These are phyloP conservation scores for Pilaira anomala DNA, from an alignment of 192 early-diverging fungal genomes.

Conservation along the genomic window DNA sequence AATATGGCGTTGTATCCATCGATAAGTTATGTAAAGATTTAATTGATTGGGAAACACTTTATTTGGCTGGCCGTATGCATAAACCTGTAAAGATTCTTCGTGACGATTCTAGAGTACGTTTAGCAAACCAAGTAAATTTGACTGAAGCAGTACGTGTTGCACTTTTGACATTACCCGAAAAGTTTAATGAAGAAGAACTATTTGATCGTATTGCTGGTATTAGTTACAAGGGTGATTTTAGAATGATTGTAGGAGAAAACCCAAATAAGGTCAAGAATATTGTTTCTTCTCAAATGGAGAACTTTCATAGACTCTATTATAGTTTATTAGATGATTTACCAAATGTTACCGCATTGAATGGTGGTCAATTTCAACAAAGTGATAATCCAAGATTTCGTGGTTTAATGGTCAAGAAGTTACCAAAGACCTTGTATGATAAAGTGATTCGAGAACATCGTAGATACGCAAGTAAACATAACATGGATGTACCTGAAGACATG, in stretches of 20 bases:
- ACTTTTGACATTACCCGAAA: slow-evolving; percentile 75
- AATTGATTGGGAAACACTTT: slow-evolving; percentile 92
- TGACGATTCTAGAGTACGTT: slow-evolving; percentile 68
- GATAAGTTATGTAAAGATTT: slow-evolving; percentile 84
- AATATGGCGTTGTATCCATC: slow-evolving; percentile 97
- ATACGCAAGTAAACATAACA: slow-evolving; percentile 14
- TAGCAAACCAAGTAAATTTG: slow-evolving; percentile 84
- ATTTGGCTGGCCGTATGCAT: slow-evolving; percentile 94
- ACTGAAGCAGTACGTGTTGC: slow-evolving; percentile 80
- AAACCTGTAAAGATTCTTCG: slow-evolving; percentile 86
- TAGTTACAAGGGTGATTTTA: slow-evolving; percentile 91
- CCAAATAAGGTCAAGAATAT: slow-evolving; percentile 96
- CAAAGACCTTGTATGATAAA: slow-evolving; percentile 68
- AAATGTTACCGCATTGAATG: slow-evolving; percentile 39
- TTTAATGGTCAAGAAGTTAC: slow-evolving; percentile 75
- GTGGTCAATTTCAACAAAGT: slow-evolving; percentile 48
- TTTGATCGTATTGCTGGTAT: slow-evolving; percentile 79
- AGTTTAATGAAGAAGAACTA: slow-evolving; percentile 80
- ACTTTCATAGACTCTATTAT: slow-evolving; percentile 57
- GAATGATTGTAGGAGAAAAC: slow-evolving; percentile 91
- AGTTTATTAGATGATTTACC: slow-evolving; percentile 48
- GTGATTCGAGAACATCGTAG: slow-evolving; percentile 45
- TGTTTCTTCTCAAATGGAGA: slow-evolving; percentile 70
- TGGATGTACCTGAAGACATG: slow-evolving; percentile 25
- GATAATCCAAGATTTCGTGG: slow-evolving; percentile 58